These are phyloP conservation scores for Candida pseudofarinosa DNA, from an alignment of 805 yeast genomes.

Conservation along the genomic window DNA sequence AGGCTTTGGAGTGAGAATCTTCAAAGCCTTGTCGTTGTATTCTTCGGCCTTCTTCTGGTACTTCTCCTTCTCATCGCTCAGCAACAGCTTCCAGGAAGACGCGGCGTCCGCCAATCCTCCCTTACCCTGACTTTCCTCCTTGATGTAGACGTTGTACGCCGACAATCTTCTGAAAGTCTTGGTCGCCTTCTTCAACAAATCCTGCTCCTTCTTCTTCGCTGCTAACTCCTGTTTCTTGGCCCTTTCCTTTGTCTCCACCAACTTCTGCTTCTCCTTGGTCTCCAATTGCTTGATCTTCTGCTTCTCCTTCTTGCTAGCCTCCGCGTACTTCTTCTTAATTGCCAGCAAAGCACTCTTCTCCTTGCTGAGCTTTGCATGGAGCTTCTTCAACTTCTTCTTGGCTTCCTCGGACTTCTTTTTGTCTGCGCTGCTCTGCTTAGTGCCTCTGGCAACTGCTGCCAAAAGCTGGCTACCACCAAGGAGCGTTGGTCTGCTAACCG, in stretches of 20 bases:
- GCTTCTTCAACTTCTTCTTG: constrained; percentile 13
- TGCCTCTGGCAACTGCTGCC: constrained; percentile 2
- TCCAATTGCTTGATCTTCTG: constrained; percentile 12
- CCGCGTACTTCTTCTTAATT: constrained; percentile 15
- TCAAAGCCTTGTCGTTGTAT: constrained; percentile 20
- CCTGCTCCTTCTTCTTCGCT: constrained; percentile 12
- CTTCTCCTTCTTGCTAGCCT: constrained; percentile 14
- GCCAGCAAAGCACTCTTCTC: constrained; percentile 11
- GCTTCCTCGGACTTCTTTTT: constrained; percentile 14
- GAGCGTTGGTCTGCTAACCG: background rate
- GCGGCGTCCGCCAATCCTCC: constrained; percentile 13
- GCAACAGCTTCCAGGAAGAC: constrained; percentile 23
- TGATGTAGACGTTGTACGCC: constrained; percentile 21
- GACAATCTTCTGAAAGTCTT: constrained; percentile 20
- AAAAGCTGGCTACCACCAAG: background rate
- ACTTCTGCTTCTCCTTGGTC: constrained; percentile 11
- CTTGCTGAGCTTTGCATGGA: constrained; percentile 16
- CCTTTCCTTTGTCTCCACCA: constrained; percentile 7
- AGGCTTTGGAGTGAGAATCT: constrained; percentile 30
- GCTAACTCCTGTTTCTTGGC: constrained; percentile 6
- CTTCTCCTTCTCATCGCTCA: constrained; percentile 24
- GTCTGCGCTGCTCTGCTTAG: constrained; percentile 4
- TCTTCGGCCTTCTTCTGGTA: constrained; percentile 23
- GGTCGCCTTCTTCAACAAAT: constrained; percentile 16
- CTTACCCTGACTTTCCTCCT: constrained; percentile 13